Percentiles rank a stretch among this genome's conserved stretches.
phyloP scores from a whole-genome alignment of 805 yeast species.

The Pichia nanzhaoensis region DNA sequence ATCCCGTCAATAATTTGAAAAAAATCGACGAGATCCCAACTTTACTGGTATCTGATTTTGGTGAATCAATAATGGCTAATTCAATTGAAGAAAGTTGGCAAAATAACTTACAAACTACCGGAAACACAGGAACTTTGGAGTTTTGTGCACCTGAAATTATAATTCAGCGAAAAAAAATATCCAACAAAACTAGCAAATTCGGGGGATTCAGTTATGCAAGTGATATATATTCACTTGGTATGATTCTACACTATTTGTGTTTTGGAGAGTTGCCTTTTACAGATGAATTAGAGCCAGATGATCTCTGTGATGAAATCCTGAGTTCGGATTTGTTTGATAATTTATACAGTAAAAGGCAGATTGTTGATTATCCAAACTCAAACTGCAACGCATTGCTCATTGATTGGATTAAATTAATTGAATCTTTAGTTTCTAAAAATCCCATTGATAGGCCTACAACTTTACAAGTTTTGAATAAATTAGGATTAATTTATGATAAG shows the following conservation, averaged over 20 bases:
- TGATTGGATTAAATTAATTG: constrained; percentile 29
- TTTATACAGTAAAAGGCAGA: constrained; percentile 16
- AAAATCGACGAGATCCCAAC: constrained; percentile 43
- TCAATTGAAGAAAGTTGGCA: constrained; percentile 22
- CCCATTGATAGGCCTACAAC: constrained; percentile 41
- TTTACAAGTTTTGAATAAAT: constrained; percentile 29
- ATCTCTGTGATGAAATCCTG: constrained; percentile 23
- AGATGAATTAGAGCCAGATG: constrained; percentile 18
- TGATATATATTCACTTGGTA: constrained; percentile 78
- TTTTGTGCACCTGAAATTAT: constrained; percentile 83
- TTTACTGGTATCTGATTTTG: constrained; percentile 82
- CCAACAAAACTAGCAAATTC: constrained; percentile 25
- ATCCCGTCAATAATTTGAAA: constrained; percentile 20
- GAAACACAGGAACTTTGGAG: constrained; percentile 83
- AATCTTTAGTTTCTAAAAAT: constrained; percentile 15
- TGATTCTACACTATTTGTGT: constrained; percentile 71
- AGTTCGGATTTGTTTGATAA: constrained; percentile 18
- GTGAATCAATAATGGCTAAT: constrained; percentile 78
- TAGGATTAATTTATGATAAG: constrained; percentile 16
- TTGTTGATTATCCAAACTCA: neutral
- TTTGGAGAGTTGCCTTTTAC: constrained; percentile 63
- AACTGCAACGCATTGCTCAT: constrained; percentile 29
- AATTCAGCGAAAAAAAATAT: constrained; percentile 19
- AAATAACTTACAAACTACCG: constrained; percentile 54
- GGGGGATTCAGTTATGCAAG: constrained; percentile 63